A percentile compares a stretch with the other conserved stretches of the same genome.
phyloP scores from a whole-genome alignment of 1,284 basidiomycete species.

The Moesziomyces antarcticus region DNA sequence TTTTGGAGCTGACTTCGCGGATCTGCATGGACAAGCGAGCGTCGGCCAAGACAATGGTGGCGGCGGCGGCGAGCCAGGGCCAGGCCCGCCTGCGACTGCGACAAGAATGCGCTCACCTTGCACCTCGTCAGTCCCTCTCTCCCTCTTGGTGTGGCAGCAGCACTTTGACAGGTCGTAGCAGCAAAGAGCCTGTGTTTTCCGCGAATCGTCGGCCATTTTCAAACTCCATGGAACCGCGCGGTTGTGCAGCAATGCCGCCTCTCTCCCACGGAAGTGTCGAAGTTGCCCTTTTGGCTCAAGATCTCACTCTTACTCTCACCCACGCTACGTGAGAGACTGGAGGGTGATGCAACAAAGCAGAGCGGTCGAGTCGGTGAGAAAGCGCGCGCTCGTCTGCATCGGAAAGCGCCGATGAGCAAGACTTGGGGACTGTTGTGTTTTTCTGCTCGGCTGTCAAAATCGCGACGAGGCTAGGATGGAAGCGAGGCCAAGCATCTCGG shows the following conservation, averaged over 20 bases:
- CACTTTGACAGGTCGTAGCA: too few relatives aligned
- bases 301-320: neutral
- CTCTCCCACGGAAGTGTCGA: neutral
- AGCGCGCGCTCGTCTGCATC: too few relatives aligned
- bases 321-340: too few relatives aligned
- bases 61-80: too few relatives aligned
- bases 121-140: neutral
- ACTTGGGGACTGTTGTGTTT: too few relatives aligned
- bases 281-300: neutral
- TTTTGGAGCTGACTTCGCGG: too few relatives aligned
- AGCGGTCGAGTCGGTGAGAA: too few relatives aligned
- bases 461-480: neutral
- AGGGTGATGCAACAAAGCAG: too few relatives aligned
- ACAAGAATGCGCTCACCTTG: neutral
- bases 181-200: neutral
- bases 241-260: neutral
- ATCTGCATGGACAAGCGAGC: neutral
- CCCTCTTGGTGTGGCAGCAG: too few relatives aligned
- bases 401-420: too few relatives aligned
- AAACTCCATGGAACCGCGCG: slow-evolving; percentile 13
- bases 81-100: neutral
- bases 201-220: neutral
- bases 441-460: neutral
- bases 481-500: neutral
- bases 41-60: neutral